Evolutionary conservation across 2,329 filamentous ascomycete species (phyloP).

Genomic region (Cadophora sp.): DNA sequence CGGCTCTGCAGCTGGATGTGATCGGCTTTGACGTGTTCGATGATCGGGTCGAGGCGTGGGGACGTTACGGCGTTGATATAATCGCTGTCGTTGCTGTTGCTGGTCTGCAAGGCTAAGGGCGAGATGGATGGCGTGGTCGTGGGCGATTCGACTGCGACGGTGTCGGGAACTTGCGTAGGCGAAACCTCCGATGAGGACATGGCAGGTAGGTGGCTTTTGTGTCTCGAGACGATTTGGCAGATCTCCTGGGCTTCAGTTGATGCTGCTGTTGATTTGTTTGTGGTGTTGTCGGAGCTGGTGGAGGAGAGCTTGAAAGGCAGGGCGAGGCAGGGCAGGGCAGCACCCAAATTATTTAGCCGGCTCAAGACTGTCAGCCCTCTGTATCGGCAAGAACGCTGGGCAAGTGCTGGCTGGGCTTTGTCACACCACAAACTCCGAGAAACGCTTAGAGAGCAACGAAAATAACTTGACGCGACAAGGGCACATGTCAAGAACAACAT

Average conservation of each 20-base stretch:
- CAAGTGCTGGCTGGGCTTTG: conserved; percentile 16
- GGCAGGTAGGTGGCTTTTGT: neutral
- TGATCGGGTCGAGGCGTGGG: conserved; percentile 41
- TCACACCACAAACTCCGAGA: conserved; percentile 22
- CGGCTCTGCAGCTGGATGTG: conserved; percentile 28
- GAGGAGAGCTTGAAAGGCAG: conserved; percentile 14
- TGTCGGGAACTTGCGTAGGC: conserved; percentile 14
- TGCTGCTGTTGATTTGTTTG: conserved; percentile 20
- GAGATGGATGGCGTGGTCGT: conserved; percentile 32
- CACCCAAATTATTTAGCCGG: conserved; percentile 20
- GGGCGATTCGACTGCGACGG: conserved; percentile 26
- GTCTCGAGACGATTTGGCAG: neutral
- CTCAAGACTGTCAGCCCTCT: conserved; percentile 1
- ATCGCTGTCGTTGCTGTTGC: conserved; percentile 13
- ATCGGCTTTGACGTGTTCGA: conserved; percentile 43
- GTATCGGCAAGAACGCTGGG: conserved; percentile 6
- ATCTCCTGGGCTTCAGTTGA: conserved; percentile 22
- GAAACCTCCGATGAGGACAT: conserved; percentile 27
- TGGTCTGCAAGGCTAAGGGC: conserved; percentile 30
- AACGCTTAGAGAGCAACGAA: neutral
- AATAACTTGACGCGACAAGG: neutral
- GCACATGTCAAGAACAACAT: neutral
- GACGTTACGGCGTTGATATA: conserved; percentile 27
- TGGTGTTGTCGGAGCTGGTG: conserved; percentile 14
- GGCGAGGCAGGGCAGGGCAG: conserved; percentile 1